These are phyloP conservation scores for Teunomyces atbi DNA, from an alignment of 805 yeast species.

Conservation along the genomic window DNA sequence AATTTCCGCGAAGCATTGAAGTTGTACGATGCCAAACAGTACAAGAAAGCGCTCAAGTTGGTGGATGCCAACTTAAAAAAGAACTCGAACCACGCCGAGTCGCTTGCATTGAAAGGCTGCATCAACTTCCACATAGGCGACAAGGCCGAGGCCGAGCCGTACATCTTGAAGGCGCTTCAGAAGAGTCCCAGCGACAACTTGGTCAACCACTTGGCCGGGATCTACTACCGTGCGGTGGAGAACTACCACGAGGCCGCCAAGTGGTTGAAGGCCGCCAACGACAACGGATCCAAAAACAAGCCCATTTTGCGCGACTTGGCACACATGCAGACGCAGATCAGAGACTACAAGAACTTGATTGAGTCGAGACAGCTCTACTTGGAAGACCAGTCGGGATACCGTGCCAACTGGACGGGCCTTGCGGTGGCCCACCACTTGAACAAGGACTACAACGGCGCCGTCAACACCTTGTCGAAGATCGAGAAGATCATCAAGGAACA, in stretches of 20 bases:
- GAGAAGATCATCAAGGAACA: conserved; percentile 73
- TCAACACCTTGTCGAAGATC: conserved; percentile 67
- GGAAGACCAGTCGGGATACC: conserved; percentile 72
- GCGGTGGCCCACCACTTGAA: conserved; percentile 83
- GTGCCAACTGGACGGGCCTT: conserved; percentile 87
- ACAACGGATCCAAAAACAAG: conserved; percentile 73
- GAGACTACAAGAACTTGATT: conserved; percentile 65
- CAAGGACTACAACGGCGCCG: conserved; percentile 65
- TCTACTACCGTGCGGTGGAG: conserved; percentile 68
- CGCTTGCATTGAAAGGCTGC: conserved; percentile 83
- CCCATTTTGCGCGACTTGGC: conserved; percentile 82
- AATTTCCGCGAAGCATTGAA: conserved; percentile 79
- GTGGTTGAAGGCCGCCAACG: conserved; percentile 72
- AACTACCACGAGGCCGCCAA: conserved; percentile 75
- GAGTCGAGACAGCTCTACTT: conserved; percentile 66
- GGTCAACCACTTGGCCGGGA: conserved; percentile 82
- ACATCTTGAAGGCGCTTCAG: conserved; percentile 58
- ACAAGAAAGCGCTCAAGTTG: conserved; percentile 77
- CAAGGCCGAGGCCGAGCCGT: conserved; percentile 59
- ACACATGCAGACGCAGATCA: conserved; percentile 71
- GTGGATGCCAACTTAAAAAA: conserved; percentile 77
- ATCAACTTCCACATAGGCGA: conserved; percentile 46
- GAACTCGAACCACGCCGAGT: conserved; percentile 71
- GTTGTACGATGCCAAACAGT: conserved; percentile 80
- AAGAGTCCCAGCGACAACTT: conserved; percentile 64